phyloP scores from a whole-genome alignment of 495 filamentous ascomycete species.

The Venustampulla echinocandica region DNA sequence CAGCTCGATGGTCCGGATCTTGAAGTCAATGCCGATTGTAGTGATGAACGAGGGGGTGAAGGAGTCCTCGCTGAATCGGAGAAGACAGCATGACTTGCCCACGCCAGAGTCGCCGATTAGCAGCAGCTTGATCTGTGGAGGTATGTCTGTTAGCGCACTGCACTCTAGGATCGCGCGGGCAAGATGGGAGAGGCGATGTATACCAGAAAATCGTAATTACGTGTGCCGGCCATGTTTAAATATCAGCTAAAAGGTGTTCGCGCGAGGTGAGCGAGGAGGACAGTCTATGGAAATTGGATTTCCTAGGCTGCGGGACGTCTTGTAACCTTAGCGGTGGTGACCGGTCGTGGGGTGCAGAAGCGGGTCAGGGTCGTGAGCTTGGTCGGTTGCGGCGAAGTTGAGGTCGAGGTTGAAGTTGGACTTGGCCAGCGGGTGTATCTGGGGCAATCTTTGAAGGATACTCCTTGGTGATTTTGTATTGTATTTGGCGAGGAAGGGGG shows the following conservation, averaged over 20 bases:
- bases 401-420: background rate
- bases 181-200: too few species aligned
- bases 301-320: background rate
- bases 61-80: slow-evolving; percentile 97
- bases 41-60: slow-evolving; percentile 99
- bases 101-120: slow-evolving; percentile 98
- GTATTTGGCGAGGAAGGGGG: too few species aligned
- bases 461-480: too few species aligned
- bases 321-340: background rate
- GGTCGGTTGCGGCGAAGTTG: background rate
- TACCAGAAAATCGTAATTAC: slow-evolving; percentile 98
- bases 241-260: too few species aligned
- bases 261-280: slow-evolving; percentile 1
- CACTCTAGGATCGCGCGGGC: slow-evolving; percentile 20
- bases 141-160: slow-evolving; percentile 2
- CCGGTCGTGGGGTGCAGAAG: slow-evolving; percentile 2
- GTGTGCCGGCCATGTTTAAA: slow-evolving; percentile 76
- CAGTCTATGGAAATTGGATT: background rate
- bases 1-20: slow-evolving; percentile 96
- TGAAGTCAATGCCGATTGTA: slow-evolving; percentile 99
- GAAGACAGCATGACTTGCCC: slow-evolving; percentile 95
- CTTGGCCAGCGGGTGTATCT: too few species aligned
- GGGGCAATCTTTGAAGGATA: too few species aligned
- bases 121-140: slow-evolving; percentile 85
- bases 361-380: background rate